Percentiles rank a stretch among this genome's conserved stretches.
Evolutionary conservation across 2,329 filamentous ascomycete genomes (phyloP).

Genomic region (Penicillium sp.): DNA sequence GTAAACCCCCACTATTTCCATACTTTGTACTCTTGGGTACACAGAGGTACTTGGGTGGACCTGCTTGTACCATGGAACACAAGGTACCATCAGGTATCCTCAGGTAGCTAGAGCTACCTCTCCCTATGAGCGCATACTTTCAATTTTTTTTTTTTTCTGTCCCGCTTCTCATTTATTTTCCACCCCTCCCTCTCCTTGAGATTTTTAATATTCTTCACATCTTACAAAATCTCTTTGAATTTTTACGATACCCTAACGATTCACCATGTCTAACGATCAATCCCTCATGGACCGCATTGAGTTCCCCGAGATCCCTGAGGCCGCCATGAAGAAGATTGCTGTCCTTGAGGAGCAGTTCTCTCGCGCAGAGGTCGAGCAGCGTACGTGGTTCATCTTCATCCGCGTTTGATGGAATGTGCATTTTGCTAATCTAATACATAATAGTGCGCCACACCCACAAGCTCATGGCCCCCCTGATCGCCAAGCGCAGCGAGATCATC

Average conservation of each 20-base stretch:
- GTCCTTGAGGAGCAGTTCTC: conserved; percentile 83
- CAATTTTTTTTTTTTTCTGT: conserved; percentile 14
- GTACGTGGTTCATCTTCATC: conserved; percentile 56
- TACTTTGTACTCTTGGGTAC: conserved; percentile 6
- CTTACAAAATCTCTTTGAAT: not conserved
- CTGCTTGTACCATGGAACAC: not conserved
- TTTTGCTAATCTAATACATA: conserved; percentile 2
- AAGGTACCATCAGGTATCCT: conserved; percentile 12
- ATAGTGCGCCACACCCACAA: conserved; percentile 72
- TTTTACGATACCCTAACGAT: conserved; percentile 1
- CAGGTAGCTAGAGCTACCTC: conserved; percentile 16
- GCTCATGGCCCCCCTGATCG: conserved; percentile 70
- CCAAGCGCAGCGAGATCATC: conserved; percentile 71
- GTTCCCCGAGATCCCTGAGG: conserved; percentile 42
- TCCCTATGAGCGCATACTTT: conserved; percentile 19
- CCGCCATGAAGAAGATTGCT: conserved; percentile 63
- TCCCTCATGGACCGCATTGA: conserved; percentile 39
- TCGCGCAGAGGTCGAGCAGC: conserved; percentile 76
- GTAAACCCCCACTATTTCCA: conserved; percentile 4
- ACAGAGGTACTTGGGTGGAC: conserved; percentile 1
- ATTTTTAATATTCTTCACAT: conserved; percentile 2
- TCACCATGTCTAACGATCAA: conserved; percentile 27
- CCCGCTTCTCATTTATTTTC: conserved; percentile 6
- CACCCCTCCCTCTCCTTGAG: conserved; percentile 6
- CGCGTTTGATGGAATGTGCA: not conserved